A percentile compares a stretch with the other conserved stretches of the same genome.
Evolutionary conservation across 2,329 filamentous ascomycete species (phyloP).

Genomic region (Aspergillus sojae): DNA sequence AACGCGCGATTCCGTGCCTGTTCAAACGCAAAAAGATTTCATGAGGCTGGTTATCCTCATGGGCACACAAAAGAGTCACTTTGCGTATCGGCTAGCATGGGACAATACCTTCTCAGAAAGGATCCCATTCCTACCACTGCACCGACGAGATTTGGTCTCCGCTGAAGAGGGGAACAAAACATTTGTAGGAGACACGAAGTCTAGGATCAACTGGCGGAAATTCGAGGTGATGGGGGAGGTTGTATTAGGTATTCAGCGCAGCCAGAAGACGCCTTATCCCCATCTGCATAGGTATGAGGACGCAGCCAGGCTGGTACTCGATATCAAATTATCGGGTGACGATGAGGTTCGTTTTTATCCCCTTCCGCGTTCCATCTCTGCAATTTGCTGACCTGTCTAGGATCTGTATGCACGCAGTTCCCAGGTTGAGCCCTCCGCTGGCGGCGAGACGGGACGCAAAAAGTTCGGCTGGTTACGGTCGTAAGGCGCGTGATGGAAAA

Average conservation of each 20-base stretch:
- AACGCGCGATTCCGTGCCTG: constrained; percentile 74
- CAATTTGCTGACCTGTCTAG: constrained; percentile 37
- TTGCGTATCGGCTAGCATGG: constrained; percentile 95
- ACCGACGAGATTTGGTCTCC: constrained; percentile 84
- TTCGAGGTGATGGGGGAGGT: constrained; percentile 96
- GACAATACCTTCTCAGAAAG: constrained; percentile 88
- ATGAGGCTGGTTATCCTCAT: constrained; percentile 88
- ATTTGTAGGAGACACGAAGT: constrained; percentile 72
- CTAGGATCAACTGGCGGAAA: constrained; percentile 95
- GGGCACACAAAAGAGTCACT: constrained; percentile 89
- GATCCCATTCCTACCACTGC: constrained; percentile 91
- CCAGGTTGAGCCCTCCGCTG: constrained; percentile 53
- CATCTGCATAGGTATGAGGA: constrained; percentile 70
- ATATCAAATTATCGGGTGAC: constrained; percentile 78
- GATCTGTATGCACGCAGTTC: constrained; percentile 63
- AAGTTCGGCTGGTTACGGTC: constrained; percentile 49
- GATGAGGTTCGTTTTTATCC: constrained; percentile 70
- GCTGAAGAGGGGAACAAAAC: constrained; percentile 92
- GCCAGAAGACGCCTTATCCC: constrained; percentile 81
- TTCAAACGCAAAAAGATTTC: constrained; percentile 77
- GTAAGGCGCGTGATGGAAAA: constrained; percentile 18
- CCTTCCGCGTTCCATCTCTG: not conserved
- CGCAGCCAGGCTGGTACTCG: constrained; percentile 74
- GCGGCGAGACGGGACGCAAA: constrained; percentile 40
- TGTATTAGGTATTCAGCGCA: constrained; percentile 85